Conservation (phyloP, 768 basidiomycete species). For the Hericium coralloides region DNA sequence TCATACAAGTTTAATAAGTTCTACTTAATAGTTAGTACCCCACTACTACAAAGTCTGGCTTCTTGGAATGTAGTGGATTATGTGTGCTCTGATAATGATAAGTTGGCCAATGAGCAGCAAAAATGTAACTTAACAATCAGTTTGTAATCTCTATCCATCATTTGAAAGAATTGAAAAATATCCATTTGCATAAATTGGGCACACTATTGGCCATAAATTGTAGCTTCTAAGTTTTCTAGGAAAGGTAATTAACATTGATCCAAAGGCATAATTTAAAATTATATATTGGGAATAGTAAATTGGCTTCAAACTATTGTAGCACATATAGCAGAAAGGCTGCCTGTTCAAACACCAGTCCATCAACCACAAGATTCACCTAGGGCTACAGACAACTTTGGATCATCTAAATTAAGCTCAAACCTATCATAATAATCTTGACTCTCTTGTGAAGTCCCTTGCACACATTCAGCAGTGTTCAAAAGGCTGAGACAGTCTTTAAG, state of each 20-base stretch:
- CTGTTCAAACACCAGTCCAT: not conserved
- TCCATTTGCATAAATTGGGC: not conserved
- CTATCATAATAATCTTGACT: constrained; percentile 72
- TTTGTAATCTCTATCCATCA: not conserved
- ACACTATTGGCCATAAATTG: too few species aligned
- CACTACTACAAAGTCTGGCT: too few species aligned
- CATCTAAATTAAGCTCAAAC: constrained; percentile 50
- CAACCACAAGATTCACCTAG: constrained; percentile 18
- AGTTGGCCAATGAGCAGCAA: too few species aligned
- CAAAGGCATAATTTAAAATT: not conserved
- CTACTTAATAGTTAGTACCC: too few species aligned
- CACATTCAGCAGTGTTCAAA: constrained; percentile 7
- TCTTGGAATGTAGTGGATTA: too few species aligned
- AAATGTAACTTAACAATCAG: not conserved
- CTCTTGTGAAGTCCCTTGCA: constrained; percentile 45
- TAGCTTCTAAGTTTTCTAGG: not conserved
- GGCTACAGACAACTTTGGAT: constrained; percentile 49
- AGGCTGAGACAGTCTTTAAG: not conserved
- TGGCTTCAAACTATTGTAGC: not conserved
- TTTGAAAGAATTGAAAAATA: too few species aligned
- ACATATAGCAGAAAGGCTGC: not conserved
- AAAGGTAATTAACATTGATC: not conserved
- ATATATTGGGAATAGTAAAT: not conserved
- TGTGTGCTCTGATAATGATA: too few species aligned
- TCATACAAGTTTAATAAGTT: too few species aligned